A percentile compares a stretch with the other conserved stretches of the same genome.
These are phyloP conservation scores for Candida bentonensis DNA, from an alignment of 805 yeast species.

Conservation along the genomic window DNA sequence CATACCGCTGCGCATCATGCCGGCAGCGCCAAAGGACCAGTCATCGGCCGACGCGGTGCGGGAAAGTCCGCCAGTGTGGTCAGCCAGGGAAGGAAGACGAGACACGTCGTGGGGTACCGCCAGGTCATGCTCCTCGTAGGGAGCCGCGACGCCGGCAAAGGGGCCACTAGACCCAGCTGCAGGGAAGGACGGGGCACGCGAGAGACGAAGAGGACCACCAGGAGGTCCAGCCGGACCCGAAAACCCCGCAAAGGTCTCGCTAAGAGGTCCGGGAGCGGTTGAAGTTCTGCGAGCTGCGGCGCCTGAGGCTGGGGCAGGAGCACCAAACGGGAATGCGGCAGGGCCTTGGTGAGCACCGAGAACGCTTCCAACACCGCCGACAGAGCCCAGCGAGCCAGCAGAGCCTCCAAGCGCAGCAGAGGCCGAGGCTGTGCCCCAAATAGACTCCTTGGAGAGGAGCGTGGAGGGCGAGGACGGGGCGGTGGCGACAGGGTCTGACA, in stretches of 20 bases:
- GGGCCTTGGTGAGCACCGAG: not conserved
- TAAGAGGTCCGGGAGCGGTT: not conserved
- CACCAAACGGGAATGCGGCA: not conserved
- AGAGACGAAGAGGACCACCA: not conserved
- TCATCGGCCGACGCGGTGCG: not conserved
- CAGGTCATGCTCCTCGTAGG: not conserved
- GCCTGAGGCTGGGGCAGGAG: not conserved
- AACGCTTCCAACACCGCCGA: too few species aligned
- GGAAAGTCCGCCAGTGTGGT: conserved; percentile 2
- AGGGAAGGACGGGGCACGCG: not conserved
- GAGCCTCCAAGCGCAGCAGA: not conserved
- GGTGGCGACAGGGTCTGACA: not conserved
- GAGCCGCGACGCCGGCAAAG: not conserved
- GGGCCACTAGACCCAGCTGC: not conserved
- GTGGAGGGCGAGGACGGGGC: conserved; percentile 1
- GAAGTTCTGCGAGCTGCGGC: not conserved
- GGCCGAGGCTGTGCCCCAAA: not conserved
- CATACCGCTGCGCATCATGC: not conserved
- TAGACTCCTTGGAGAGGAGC: not conserved
- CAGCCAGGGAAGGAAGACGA: conserved; percentile 2
- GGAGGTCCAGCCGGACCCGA: not conserved
- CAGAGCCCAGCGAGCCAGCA: not conserved
- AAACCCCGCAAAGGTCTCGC: not conserved
- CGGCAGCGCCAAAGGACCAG: not conserved
- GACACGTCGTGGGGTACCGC: not conserved